Evolutionary conservation across 164 flowering plant species (phyloP).

Genomic region (Magnolia changhungtana): DNA sequence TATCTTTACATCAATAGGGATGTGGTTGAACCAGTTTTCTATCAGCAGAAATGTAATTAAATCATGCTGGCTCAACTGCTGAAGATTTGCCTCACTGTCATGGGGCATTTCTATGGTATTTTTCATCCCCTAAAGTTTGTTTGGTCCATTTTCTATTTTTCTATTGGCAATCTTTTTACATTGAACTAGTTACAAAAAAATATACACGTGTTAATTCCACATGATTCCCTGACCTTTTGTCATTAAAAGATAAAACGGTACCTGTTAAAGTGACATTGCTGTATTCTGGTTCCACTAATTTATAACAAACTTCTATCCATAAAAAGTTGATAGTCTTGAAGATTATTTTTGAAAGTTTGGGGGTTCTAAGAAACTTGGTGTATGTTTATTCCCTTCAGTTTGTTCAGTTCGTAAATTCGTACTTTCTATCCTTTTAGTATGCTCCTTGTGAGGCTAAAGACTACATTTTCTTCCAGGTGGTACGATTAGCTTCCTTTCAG

Average conservation of each 20-base stretch:
- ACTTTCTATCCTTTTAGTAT: no score
- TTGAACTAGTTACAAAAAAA: neutral
- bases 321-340: no score
- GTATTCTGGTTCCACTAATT: neutral
- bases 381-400: neutral
- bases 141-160: neutral
- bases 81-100: neutral
- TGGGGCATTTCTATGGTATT: neutral
- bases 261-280: neutral
- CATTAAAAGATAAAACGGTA: no score
- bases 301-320: neutral
- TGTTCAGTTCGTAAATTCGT: neutral
- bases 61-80: neutral
- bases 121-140: neutral
- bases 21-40: neutral
- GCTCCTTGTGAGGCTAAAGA: neutral
- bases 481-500: conserved; percentile 94
- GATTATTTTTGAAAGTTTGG: neutral
- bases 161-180: neutral
- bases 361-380: neutral
- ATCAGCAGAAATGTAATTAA: neutral
- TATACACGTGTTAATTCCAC: neutral
- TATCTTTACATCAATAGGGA: no score
- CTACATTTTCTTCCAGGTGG: conserved; percentile 50
- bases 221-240: neutral